Conservation (phyloP, 495 filamentous ascomycete genomes). For the Astrothelium macrocarpum region DNA sequence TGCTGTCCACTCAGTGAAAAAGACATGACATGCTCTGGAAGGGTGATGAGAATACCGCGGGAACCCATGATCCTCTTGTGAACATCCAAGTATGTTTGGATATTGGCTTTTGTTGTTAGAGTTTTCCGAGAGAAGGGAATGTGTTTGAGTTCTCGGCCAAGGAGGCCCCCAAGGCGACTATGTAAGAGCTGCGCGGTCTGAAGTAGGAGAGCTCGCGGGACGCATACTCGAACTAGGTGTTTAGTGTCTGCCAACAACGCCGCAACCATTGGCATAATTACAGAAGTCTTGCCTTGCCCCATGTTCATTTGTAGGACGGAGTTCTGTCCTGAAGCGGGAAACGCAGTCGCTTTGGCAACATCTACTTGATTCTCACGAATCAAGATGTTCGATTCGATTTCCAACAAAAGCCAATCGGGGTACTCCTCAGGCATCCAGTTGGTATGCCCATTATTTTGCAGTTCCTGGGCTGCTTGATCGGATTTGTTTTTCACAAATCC, state of each 20-base stretch:
- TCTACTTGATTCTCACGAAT: conserved; percentile 53
- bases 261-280: conserved; percentile 59
- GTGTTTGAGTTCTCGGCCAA: conserved; percentile 48
- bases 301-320: conserved; percentile 62
- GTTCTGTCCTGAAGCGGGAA: conserved; percentile 38
- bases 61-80: conserved; percentile 23
- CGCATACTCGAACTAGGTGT: conserved; percentile 49
- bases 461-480: conserved; percentile 28
- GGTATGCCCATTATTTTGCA: conserved; percentile 42
- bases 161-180: conserved; percentile 49
- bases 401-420: conserved; percentile 51
- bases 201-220: conserved; percentile 50
- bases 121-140: conserved; percentile 55
- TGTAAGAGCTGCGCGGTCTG: conserved; percentile 56
- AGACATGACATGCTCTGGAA: conserved; percentile 63
- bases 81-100: conserved; percentile 31
- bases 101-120: conserved; percentile 21
- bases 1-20: conserved; percentile 59
- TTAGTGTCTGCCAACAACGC: conserved; percentile 44
- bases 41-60: conserved; percentile 48
- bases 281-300: conserved; percentile 63
- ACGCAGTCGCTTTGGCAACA: conserved; percentile 49
- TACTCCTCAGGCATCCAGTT: conserved; percentile 43
- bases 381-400: conserved; percentile 54
- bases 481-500: conserved; percentile 17